Conservation (phyloP, 768 basidiomycete genomes). For the Tulasnella sp. region DNA sequence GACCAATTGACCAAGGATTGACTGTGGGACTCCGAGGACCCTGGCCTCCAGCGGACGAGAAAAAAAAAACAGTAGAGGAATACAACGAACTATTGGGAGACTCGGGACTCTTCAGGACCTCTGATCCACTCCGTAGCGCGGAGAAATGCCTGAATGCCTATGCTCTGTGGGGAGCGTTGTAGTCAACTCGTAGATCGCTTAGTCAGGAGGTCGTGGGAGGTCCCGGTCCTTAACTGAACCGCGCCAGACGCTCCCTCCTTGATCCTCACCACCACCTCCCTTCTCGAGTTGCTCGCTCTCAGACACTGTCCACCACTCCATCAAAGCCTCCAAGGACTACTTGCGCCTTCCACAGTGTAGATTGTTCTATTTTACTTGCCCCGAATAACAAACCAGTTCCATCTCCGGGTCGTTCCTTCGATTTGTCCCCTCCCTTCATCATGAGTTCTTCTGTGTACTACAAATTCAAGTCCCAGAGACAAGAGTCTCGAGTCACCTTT, state of each 20-base stretch:
- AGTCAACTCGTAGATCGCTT: not conserved
- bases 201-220: not conserved
- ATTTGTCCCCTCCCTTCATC: not conserved
- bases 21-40: constrained; percentile 14
- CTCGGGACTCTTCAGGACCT: not conserved
- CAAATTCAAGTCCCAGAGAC: constrained; percentile 93
- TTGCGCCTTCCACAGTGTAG: not conserved
- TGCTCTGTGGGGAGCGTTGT: not conserved
- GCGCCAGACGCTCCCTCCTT: not conserved
- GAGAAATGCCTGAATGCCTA: not conserved
- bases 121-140: not conserved
- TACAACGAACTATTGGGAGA: not conserved
- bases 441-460: constrained; percentile 97
- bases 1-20: constrained; percentile 19
- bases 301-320: not conserved
- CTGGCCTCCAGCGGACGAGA: not conserved
- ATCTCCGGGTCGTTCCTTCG: constrained; percentile 7
- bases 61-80: not conserved
- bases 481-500: constrained; percentile 94
- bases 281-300: not conserved
- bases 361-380: constrained; percentile 14
- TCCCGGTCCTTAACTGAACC: not conserved
- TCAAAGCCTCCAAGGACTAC: not conserved
- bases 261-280: constrained; percentile 8
- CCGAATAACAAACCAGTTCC: constrained; percentile 1